phyloP scores from a whole-genome alignment of 805 yeast species.

The Metschnikowia reukaufii region DNA sequence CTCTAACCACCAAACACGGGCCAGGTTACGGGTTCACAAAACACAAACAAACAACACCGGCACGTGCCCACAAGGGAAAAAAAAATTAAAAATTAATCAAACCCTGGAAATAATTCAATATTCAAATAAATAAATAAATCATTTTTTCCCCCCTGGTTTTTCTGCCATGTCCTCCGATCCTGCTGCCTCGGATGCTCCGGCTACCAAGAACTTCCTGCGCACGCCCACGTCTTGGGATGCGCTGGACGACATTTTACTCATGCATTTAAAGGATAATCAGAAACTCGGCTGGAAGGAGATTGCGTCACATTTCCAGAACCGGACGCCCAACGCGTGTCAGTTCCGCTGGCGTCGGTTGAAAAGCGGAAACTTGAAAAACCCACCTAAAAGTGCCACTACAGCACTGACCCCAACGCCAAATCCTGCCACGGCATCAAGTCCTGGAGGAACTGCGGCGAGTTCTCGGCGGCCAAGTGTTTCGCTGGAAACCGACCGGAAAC shows the following conservation, averaged over 20 bases:
- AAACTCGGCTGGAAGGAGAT: slow-evolving; percentile 90
- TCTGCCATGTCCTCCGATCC: slow-evolving; percentile 13
- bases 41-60: background rate
- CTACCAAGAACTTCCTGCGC: slow-evolving; percentile 24
- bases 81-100: too few relatives aligned
- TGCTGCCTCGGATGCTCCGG: slow-evolving; percentile 2
- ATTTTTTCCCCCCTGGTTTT: too few relatives aligned
- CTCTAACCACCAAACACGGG: background rate
- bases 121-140: background rate
- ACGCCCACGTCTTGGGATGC: slow-evolving; percentile 52
- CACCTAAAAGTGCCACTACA: slow-evolving; percentile 38
- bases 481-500: slow-evolving; percentile 6
- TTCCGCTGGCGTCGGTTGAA: slow-evolving; percentile 79
- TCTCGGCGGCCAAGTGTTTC: slow-evolving; percentile 4
- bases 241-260: slow-evolving; percentile 44
- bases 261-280: slow-evolving; percentile 72
- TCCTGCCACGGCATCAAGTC: slow-evolving; percentile 4
- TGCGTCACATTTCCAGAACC: slow-evolving; percentile 69
- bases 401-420: too few relatives aligned
- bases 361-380: slow-evolving; percentile 35
- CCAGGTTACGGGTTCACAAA: background rate
- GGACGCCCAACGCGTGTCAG: slow-evolving; percentile 89
- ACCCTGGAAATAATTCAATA: too few relatives aligned
- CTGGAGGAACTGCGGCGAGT: slow-evolving; percentile 6
- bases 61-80: too few relatives aligned